A percentile compares a stretch with the other conserved stretches of the same genome.
Conservation (phyloP, 2,329 filamentous ascomycete species). For the Trichocomaceae sp. region DNA sequence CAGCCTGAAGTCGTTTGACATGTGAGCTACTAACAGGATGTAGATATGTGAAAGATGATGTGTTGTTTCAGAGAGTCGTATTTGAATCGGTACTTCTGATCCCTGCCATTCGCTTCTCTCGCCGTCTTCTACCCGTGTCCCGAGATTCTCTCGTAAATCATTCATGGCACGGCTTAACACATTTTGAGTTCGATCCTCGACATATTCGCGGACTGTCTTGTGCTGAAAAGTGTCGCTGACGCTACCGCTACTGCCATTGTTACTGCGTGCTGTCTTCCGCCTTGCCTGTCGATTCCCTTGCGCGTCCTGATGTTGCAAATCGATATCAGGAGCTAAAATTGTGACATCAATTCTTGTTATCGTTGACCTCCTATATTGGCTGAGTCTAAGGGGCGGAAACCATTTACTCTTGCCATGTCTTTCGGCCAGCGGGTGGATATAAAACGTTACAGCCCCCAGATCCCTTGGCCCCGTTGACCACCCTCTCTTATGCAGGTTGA, state of each 20-base stretch:
- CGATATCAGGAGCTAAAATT: constrained; percentile 31
- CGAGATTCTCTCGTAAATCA: constrained; percentile 3
- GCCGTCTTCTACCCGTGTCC: background rate
- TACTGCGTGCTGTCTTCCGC: background rate
- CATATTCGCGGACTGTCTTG: constrained; percentile 21
- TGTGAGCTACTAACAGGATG: constrained; percentile 50
- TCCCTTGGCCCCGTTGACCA: constrained; percentile 45
- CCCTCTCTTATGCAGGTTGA: constrained; percentile 44
- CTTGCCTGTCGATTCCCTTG: constrained; percentile 5
- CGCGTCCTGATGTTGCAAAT: constrained; percentile 8
- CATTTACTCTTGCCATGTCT: background rate
- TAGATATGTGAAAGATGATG: constrained; percentile 44
- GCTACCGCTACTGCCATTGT: background rate
- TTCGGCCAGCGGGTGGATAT: constrained; percentile 37
- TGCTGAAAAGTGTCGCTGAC: background rate
- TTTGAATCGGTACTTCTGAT: constrained; percentile 18
- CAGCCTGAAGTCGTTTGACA: constrained; percentile 42
- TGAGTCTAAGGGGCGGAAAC: constrained; percentile 31
- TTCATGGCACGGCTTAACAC: constrained; percentile 17
- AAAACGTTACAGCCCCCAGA: constrained; percentile 47
- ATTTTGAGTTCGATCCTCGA: constrained; percentile 18
- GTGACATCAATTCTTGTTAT: constrained; percentile 35
- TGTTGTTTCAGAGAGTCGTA: constrained; percentile 38
- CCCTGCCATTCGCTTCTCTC: background rate
- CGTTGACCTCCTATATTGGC: constrained; percentile 22